Evolutionary conservation across 176 grass and related monocot species (phyloP).

Genomic region (Canna indica): DNA sequence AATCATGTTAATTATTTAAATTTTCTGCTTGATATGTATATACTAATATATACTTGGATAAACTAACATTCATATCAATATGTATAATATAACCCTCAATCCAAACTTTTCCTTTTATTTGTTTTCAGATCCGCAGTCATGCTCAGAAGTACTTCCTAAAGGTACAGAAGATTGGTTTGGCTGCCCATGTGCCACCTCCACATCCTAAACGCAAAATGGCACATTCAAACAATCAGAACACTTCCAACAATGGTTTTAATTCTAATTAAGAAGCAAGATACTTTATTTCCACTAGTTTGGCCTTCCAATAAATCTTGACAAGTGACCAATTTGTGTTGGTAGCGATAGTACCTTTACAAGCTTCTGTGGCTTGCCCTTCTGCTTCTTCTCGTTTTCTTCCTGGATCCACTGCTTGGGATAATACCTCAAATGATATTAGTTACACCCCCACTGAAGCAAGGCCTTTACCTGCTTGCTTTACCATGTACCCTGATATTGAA

Average conservation of each 20-base stretch:
- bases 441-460: slow-evolving; percentile 16
- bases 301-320: neutral
- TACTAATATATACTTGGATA: too few species aligned
- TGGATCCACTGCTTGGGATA: slow-evolving; percentile 26
- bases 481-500: slow-evolving; percentile 9
- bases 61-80: neutral
- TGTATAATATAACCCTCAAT: neutral
- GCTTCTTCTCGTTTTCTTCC: slow-evolving; percentile 8
- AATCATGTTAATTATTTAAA: too few species aligned
- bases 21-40: too few species aligned
- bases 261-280: slow-evolving; percentile 3
- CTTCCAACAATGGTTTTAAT: slow-evolving; percentile 8
- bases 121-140: slow-evolving; percentile 79
- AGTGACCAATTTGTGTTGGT: neutral
- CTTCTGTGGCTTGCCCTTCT: slow-evolving; percentile 15
- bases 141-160: slow-evolving; percentile 96
- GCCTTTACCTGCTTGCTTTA: slow-evolving; percentile 14
- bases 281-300: neutral
- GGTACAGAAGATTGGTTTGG: slow-evolving; percentile 70
- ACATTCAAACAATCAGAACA: slow-evolving; percentile 23
- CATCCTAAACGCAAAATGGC: slow-evolving; percentile 36
- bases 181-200: slow-evolving; percentile 54
- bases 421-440: slow-evolving; percentile 18
- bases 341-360: slow-evolving; percentile 26
- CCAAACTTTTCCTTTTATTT: neutral